These are phyloP conservation scores for Backusella liffmaniae DNA, from an alignment of 192 early-diverging fungal genomes.

Conservation along the genomic window DNA sequence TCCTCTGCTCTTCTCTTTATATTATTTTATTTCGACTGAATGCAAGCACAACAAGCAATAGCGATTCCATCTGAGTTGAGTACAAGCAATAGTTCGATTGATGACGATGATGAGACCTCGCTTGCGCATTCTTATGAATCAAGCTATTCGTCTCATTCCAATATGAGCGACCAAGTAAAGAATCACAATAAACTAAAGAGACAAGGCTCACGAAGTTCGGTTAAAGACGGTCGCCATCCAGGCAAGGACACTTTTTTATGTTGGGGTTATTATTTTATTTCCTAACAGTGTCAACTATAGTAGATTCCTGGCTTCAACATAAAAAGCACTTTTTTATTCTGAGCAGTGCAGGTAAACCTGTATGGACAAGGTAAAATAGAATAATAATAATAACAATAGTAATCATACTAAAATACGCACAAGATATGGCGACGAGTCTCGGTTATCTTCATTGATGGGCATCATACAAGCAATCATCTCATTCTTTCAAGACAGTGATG, in stretches of 20 bases:
- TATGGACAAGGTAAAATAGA: constrained; percentile 70
- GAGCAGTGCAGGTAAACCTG: constrained; percentile 91
- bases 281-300: not conserved
- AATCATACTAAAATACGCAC: not conserved
- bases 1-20: not conserved
- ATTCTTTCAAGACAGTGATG: constrained; percentile 81
- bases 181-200: constrained; percentile 28
- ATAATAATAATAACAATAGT: not conserved
- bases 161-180: constrained; percentile 25
- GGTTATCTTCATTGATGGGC: constrained; percentile 85
- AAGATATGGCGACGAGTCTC: constrained; percentile 86
- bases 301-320: constrained; percentile 52
- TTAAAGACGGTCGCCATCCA: constrained; percentile 11
- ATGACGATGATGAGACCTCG: not conserved
- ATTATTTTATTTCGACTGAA: not conserved
- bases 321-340: constrained; percentile 92
- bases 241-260: not conserved
- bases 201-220: constrained; percentile 37
- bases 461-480: constrained; percentile 88
- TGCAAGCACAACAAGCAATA: not conserved
- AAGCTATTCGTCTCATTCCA: constrained; percentile 24
- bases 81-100: not conserved
- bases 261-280: not conserved
- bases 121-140: constrained; percentile 22
- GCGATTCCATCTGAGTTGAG: not conserved